Evolutionary conservation across 169 alveolate genomes (phyloP).

Genomic region (Haemoproteus tartakovskyi): DNA sequence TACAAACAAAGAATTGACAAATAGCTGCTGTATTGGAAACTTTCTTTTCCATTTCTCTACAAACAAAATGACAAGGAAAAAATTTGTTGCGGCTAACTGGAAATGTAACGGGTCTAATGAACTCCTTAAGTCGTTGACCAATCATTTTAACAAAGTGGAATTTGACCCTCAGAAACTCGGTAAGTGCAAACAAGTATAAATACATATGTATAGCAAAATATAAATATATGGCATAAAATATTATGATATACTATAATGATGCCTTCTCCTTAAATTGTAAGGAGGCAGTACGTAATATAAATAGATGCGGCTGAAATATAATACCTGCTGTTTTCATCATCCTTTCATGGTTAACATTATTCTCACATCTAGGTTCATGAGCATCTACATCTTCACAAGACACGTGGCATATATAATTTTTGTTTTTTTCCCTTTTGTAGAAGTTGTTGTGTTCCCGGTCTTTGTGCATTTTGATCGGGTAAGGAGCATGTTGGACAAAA

Average conservation of each 20-base stretch:
- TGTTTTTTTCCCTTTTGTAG: constrained; percentile 62
- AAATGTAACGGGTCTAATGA: constrained; percentile 91
- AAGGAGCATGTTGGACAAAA: constrained; percentile 69
- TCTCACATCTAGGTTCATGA: no score
- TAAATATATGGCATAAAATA: no score
- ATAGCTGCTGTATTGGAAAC: no score
- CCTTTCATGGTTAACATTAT: constrained; percentile 11
- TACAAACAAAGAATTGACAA: no score
- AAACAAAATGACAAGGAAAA: constrained; percentile 83
- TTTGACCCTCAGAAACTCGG: constrained; percentile 69
- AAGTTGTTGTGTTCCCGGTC: constrained; percentile 88
- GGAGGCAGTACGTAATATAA: no score
- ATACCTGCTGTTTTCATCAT: neutral
- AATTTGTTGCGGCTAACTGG: constrained; percentile 95
- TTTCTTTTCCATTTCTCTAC: no score
- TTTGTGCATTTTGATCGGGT: constrained; percentile 84
- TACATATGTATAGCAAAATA: neutral
- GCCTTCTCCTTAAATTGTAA: no score
- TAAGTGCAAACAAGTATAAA: neutral
- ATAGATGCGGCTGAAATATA: no score
- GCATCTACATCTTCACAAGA: no score
- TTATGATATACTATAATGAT: no score
- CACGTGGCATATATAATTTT: no score
- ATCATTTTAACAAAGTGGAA: constrained; percentile 72
- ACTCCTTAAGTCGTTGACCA: constrained; percentile 78